phyloP scores from a whole-genome alignment of 805 yeast species.

The Spathaspora hagerdaliae region DNA sequence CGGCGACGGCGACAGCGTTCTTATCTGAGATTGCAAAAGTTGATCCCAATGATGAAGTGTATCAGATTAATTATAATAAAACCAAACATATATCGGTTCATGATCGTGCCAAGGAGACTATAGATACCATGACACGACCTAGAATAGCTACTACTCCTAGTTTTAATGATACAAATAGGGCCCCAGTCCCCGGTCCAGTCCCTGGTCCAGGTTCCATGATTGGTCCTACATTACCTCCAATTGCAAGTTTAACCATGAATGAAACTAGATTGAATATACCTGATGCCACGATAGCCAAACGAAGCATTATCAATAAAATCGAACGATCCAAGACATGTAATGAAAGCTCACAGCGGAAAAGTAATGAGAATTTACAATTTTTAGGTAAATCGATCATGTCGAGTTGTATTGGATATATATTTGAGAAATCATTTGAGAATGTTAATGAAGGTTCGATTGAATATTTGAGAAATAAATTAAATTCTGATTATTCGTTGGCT shows the following conservation, averaged over 20 bases:
- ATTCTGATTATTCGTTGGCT: slow-evolving; percentile 37
- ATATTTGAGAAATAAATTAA: slow-evolving; percentile 45
- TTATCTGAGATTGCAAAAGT: slow-evolving; percentile 33
- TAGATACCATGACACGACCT: slow-evolving; percentile 46
- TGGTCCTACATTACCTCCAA: slow-evolving; percentile 5
- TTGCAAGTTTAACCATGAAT: slow-evolving; percentile 3
- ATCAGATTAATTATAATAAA: slow-evolving; percentile 32
- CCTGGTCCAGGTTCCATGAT: background rate
- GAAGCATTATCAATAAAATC: slow-evolving; percentile 30
- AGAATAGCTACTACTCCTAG: slow-evolving; percentile 8
- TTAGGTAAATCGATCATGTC: slow-evolving; percentile 57
- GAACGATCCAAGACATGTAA: slow-evolving; percentile 64
- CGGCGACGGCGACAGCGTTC: slow-evolving; percentile 12
- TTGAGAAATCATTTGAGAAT: slow-evolving; percentile 59
- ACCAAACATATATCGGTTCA: slow-evolving; percentile 21
- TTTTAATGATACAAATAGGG: background rate
- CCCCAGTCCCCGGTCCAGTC: background rate
- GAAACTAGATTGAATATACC: slow-evolving; percentile 2
- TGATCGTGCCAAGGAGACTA: slow-evolving; percentile 44
- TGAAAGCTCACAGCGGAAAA: slow-evolving; percentile 31
- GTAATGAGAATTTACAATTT: slow-evolving; percentile 45
- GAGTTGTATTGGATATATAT: slow-evolving; percentile 54
- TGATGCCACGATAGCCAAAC: slow-evolving; percentile 7
- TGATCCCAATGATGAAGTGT: slow-evolving; percentile 31
- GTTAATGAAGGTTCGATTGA: slow-evolving; percentile 52